Base-by-base conservation (phyloP, 169 alveolate genomes). In the Cryptosporidium xiaoi region DNA sequence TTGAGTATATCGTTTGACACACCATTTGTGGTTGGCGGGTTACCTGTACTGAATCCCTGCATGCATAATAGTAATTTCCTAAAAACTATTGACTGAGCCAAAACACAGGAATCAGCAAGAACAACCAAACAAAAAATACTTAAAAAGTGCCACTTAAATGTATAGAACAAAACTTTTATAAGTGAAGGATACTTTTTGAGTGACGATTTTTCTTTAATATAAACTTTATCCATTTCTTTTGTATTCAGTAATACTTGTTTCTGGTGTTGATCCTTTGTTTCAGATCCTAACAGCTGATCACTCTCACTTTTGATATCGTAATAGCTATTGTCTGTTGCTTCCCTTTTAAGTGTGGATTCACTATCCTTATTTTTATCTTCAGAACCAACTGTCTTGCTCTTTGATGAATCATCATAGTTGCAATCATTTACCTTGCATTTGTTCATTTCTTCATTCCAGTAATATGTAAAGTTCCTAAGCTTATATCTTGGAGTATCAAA, bases 51-150 rank as follows among this genome's bases (percentile, higher is more conserved):
- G 13, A 56, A 1, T 58, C 64, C 64, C 64, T 77, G 87, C 69
- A 77, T 77, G 20, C 62, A 77, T 5, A 77, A 33, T 13, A 77
- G 40, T 3, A 77, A 60, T 13, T 77, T 77, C 24, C 71, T 29
- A 7, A 77, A 62, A 15, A 77, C 87, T 16, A 77, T 77, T 13
- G 87, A 60, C 33, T 77, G 87, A 60, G 87, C 87, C 27, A 77
- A 66, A 12, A 62, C 15, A 13, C 87, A 60, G 7, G 87, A 46
- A 20, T 77, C 87, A 0, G 87, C 87, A 50, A 77, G 71, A 5
- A 77, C 64, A 36, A 77, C 64, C 6, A 77, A 31, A 33, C 31
- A 34, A 13, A 77, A 60, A 1, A 77, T 60, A 44, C 58, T 51
- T 18, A 77, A 18, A 2, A 77, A 36, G 55, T 77, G 64, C 87